Conservation (phyloP, 495 filamentous ascomycete species). For the Talaromyces borbonicus region DNA sequence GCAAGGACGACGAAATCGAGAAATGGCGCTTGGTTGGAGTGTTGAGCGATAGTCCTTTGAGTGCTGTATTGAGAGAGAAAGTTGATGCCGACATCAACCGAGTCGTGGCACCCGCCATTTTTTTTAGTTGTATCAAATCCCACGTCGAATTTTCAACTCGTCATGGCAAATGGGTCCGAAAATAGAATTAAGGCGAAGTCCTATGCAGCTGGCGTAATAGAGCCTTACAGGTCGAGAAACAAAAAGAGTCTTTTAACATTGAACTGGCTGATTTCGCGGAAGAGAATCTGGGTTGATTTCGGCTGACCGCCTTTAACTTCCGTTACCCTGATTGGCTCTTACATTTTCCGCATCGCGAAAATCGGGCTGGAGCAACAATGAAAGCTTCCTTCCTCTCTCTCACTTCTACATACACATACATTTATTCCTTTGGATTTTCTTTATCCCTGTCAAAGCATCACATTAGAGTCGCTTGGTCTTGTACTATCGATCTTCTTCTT, state of each 20-base stretch:
- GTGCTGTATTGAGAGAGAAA: constrained; percentile 31
- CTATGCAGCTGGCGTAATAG: not conserved
- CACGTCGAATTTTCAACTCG: not conserved
- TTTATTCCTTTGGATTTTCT: not conserved
- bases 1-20: constrained; percentile 28
- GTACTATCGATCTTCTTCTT: not conserved
- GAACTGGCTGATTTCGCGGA: constrained; percentile 3
- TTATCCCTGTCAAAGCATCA: not conserved
- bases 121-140: not conserved
- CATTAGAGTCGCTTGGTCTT: not conserved
- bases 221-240: not conserved
- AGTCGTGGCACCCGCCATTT: constrained; percentile 26
- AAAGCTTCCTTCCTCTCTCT: not conserved
- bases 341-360: not conserved
- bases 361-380: constrained; percentile 1
- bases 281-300: not conserved
- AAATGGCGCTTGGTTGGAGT: constrained; percentile 30
- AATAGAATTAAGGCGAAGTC: too few species aligned
- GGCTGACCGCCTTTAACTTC: constrained; percentile 3
- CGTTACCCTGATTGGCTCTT: not conserved
- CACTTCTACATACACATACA: not conserved
- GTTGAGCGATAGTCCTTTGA: constrained; percentile 33
- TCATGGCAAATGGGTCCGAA: too few species aligned
- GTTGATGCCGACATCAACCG: constrained; percentile 24
- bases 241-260: not conserved